A percentile compares a stretch with the other conserved stretches of the same genome.
Conservation (phyloP, 2,329 filamentous ascomycete species). For the Fusarium albidum region DNA sequence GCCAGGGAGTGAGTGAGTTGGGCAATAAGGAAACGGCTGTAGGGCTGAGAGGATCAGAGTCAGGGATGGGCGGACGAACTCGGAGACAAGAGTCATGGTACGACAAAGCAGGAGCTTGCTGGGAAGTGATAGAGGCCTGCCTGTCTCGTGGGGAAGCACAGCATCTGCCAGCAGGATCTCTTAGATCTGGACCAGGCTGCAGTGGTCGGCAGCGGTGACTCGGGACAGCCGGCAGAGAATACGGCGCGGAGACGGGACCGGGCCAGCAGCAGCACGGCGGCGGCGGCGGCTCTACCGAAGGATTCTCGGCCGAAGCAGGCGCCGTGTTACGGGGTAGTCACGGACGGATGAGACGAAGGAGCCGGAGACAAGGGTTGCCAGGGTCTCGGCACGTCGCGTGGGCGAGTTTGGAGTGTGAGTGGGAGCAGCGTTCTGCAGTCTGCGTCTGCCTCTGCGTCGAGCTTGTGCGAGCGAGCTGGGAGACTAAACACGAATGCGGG, state of each 20-base stretch:
- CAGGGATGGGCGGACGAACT: constrained; percentile 38
- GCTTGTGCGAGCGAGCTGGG: constrained; percentile 28
- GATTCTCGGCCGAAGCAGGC: constrained; percentile 11
- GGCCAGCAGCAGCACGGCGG: not conserved
- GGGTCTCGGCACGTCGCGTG: not conserved
- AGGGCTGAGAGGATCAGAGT: constrained; percentile 4
- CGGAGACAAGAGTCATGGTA: constrained; percentile 42
- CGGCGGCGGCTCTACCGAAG: no score
- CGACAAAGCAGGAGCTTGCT: constrained; percentile 19
- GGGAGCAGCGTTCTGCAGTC: no score
- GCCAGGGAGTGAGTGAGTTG: not conserved
- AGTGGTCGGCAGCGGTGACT: constrained; percentile 1
- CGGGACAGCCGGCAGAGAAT: constrained; percentile 23
- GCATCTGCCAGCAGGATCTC: constrained; percentile 26
- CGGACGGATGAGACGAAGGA: constrained; percentile 8
- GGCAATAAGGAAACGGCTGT: not conserved
- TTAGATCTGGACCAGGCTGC: not conserved
- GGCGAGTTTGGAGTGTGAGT: constrained; percentile 11
- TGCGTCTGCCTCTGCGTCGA: constrained; percentile 10
- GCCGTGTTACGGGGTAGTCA: constrained; percentile 22
- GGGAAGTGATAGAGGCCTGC: constrained; percentile 20
- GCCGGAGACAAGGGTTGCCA: not conserved
- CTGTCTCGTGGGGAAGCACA: constrained; percentile 12
- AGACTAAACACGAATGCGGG: constrained; percentile 35
- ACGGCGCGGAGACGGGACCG: constrained; percentile 16